phyloP scores from a whole-genome alignment of 495 filamentous ascomycete genomes.

The Xylaria longipes region DNA sequence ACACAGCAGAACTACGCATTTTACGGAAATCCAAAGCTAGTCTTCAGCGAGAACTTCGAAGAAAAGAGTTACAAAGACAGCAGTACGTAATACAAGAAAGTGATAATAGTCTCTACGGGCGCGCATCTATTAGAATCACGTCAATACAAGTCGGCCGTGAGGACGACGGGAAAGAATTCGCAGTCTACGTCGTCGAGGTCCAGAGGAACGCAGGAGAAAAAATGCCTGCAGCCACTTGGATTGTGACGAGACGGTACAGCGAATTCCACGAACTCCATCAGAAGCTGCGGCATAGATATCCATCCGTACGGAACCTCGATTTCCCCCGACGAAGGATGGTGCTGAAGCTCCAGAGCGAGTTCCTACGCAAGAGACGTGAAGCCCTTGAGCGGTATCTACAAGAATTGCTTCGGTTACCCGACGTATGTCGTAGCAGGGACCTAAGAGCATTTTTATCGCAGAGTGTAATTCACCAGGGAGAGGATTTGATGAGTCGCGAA shows the following conservation, averaged over 20 bases:
- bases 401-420: conserved; percentile 82
- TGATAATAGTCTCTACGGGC: conserved; percentile 95
- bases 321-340: conserved; percentile 92
- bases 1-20: conserved; percentile 90
- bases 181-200: conserved; percentile 92
- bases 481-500: conserved; percentile 52
- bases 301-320: conserved; percentile 84
- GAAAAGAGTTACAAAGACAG: conserved; percentile 94
- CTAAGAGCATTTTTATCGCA: conserved; percentile 94
- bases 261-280: conserved; percentile 97
- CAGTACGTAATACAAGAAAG: conserved; percentile 98
- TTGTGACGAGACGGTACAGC: conserved; percentile 83
- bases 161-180: conserved; percentile 91
- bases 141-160: conserved; percentile 90
- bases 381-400: conserved; percentile 87
- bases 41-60: conserved; percentile 85
- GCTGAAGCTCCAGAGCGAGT: conserved; percentile 95
- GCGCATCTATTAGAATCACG: conserved; percentile 86
- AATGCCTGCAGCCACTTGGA: conserved; percentile 85
- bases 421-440: conserved; percentile 92
- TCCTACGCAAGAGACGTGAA: conserved; percentile 83
- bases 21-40: conserved; percentile 93
- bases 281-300: conserved; percentile 80
- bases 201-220: conserved; percentile 86
- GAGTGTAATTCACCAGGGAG: conserved; percentile 70